These are phyloP conservation scores for Ustilago hordei DNA, from an alignment of 1,284 basidiomycete species.

Conservation along the genomic window DNA sequence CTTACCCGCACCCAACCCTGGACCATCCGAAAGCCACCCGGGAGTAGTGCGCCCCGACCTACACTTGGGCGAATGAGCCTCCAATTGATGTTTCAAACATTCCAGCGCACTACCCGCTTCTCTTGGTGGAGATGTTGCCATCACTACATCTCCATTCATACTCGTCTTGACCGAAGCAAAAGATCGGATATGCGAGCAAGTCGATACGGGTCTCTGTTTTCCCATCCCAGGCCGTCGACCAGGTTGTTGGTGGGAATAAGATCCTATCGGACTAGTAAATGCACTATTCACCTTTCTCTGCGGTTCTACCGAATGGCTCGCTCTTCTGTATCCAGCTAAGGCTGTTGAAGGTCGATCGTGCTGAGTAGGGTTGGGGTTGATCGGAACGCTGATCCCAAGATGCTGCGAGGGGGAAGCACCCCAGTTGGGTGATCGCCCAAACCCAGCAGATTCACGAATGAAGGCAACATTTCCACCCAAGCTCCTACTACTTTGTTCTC, in stretches of 20 bases:
- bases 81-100: conserved; percentile 35
- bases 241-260: conserved; percentile 15
- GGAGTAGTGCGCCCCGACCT: conserved; percentile 28
- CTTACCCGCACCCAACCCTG: conserved; percentile 20
- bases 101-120: conserved; percentile 18
- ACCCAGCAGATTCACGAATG: conserved; percentile 37
- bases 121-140: conserved; percentile 40
- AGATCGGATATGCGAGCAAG: conserved; percentile 25
- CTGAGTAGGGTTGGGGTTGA: conserved; percentile 14
- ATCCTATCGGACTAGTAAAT: conserved; percentile 37
- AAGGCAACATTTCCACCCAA: conserved; percentile 44
- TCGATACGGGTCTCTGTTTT: conserved; percentile 34
- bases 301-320: conserved; percentile 35
- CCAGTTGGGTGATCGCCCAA: neutral
- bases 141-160: conserved; percentile 24
- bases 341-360: conserved; percentile 9
- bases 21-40: conserved; percentile 32
- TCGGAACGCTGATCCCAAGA: conserved; percentile 31
- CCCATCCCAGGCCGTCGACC: conserved; percentile 9
- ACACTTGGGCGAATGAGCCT: conserved; percentile 21
- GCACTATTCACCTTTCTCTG: conserved; percentile 9
- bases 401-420: neutral
- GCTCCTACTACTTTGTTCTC: conserved; percentile 30
- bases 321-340: conserved; percentile 7
- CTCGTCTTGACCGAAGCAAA: conserved; percentile 23